Conservation (phyloP, 805 yeast species). For the Cyberlindnera suaveolens region DNA sequence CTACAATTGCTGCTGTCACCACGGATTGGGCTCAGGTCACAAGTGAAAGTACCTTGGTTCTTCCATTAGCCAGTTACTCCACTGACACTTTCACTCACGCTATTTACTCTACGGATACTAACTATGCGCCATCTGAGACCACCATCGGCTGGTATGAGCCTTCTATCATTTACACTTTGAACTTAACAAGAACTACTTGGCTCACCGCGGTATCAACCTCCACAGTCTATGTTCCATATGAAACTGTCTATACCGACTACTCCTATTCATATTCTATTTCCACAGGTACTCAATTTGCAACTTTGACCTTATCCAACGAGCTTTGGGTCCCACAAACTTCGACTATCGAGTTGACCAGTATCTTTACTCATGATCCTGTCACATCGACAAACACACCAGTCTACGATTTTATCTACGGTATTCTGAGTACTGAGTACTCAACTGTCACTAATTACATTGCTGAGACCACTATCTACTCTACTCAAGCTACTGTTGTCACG, state of each 20-base stretch:
- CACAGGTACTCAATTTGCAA: constrained; percentile 10
- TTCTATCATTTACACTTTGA: constrained; percentile 1
- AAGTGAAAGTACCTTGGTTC: constrained; percentile 8
- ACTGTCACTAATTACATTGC: constrained; percentile 14
- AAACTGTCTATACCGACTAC: constrained; percentile 1
- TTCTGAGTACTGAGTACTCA: constrained; percentile 5
- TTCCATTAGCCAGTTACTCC: constrained; percentile 7
- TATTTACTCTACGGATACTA: not conserved
- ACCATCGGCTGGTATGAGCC: constrained; percentile 6
- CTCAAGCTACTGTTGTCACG: constrained; percentile 4
- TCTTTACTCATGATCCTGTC: constrained; percentile 3
- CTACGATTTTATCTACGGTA: constrained; percentile 12
- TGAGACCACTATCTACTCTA: constrained; percentile 10
- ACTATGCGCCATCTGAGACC: constrained; percentile 1
- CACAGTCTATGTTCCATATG: not conserved
- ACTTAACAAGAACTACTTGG: constrained; percentile 12
- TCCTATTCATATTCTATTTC: constrained; percentile 4
- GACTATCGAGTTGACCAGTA: constrained; percentile 1
- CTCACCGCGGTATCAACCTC: constrained; percentile 1
- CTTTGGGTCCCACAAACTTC: constrained; percentile 14
- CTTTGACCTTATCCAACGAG: constrained; percentile 13
- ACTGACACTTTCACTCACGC: constrained; percentile 4
- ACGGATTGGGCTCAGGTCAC: constrained; percentile 5
- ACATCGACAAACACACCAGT: constrained; percentile 4
- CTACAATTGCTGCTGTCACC: not conserved